phyloP scores from a whole-genome alignment of 495 filamentous ascomycete genomes.

The Penicillium maclennaniae region DNA sequence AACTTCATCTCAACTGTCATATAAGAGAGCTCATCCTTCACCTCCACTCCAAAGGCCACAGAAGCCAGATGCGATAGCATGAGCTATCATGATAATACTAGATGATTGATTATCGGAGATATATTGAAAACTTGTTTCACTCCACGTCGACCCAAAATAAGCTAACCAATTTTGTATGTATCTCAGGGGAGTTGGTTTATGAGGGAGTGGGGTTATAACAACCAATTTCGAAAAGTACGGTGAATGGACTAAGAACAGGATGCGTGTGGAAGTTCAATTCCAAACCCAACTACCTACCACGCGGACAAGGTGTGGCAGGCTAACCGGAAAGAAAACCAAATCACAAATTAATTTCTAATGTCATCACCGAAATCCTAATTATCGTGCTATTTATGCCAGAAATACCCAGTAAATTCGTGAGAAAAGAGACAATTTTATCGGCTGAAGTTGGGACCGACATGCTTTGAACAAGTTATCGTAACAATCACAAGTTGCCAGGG shows the following conservation, averaged over 20 bases:
- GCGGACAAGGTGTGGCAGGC: constrained; percentile 6
- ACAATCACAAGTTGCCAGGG: constrained; percentile 7
- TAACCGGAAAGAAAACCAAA: not conserved
- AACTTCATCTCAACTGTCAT: too few relatives aligned
- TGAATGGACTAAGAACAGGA: not conserved
- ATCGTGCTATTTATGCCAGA: constrained; percentile 1
- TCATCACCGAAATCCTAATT: not conserved
- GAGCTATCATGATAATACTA: too few relatives aligned
- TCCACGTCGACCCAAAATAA: too few relatives aligned
- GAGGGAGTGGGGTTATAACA: too few relatives aligned
- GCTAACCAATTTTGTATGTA: too few relatives aligned
- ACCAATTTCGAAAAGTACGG: too few relatives aligned
- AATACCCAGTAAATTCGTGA: constrained; percentile 1
- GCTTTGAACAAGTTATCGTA: constrained; percentile 5
- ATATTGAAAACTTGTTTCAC: too few relatives aligned
- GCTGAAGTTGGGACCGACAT: constrained; percentile 1
- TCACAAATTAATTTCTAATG: constrained; percentile 13
- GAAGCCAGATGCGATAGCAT: too few relatives aligned
- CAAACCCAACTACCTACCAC: constrained; percentile 19
- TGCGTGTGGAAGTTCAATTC: constrained; percentile 14
- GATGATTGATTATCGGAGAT: too few relatives aligned
- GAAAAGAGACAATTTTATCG: constrained; percentile 11
- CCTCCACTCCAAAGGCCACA: too few relatives aligned
- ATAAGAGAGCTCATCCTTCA: too few relatives aligned
- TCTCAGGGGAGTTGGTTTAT: too few relatives aligned